Base-by-base conservation (phyloP, 2,329 filamentous ascomycete species). In the Onygenales sp. region DNA sequence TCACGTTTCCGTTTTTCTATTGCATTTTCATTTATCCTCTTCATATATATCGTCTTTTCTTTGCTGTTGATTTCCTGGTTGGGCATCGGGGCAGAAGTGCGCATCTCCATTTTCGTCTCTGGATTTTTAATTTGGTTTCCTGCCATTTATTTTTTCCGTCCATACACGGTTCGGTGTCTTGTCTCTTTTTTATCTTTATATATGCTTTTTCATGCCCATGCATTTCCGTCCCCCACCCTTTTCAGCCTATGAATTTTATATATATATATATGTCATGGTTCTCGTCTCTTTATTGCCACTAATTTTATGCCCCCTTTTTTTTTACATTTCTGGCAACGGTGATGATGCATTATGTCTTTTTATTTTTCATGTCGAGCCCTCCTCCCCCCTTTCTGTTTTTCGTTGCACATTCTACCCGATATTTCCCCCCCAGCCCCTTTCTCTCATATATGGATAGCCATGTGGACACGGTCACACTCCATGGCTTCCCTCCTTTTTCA, bases 81-180 rank as follows among this genome's bases (percentile, higher is more conserved):
- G 61, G 65, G 64, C 60, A 61, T 54, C 68, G 65, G 21, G 66
- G 58, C 70, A 73, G 71, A 73, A 73, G 71, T 73, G 71, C 71
- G 71, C 71, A 73, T 68, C 63, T 70, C 43, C 43, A 51, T 57
- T 61, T 59, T 58, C 51, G 39, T 57, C 60, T 59, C 54, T 55
- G 27, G 27, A 53, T 60, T 55, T 56, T 57, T 31, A 53, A 6
- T n/a, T 46, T 11, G 14, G 7, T 6, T 36, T 36, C 36, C n/a
- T 5, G 31, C n/a, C 27, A 17, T 38, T 13, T 31, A 2, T 39
- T n/a, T 2, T 9, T 39, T 35, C 9, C 17, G n/a, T 48, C 17
- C 32, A 27, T 48, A 38, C 46, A 27, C 10, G 33, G n/a, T 47
- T 47, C 44, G 44, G 33, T 33, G 32, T 17, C 11, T 7, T 38